Percentiles rank a stretch among this genome's conserved stretches.
These are phyloP conservation scores for Pythium sp. DNA, from an alignment of 352 stramenopile genomes.

Conservation along the genomic window DNA sequence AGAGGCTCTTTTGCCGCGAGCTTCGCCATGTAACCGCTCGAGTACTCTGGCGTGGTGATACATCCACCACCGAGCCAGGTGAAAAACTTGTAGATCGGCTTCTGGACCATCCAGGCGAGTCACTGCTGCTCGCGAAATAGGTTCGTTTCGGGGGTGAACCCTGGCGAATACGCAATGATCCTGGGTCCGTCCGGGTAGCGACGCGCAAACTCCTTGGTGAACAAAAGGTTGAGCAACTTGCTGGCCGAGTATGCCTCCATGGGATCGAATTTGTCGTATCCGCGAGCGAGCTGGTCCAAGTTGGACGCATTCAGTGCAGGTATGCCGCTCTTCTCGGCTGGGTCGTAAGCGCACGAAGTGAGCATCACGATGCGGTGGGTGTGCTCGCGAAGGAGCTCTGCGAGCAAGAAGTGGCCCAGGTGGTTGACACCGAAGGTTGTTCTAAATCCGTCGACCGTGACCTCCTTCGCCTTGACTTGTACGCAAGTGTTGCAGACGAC, in stretches of 20 bases:
- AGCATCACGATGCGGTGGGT: conserved; percentile 27
- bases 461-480: conserved; percentile 16
- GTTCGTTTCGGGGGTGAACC: conserved; percentile 21
- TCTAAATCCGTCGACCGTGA: conserved; percentile 37
- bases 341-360: conserved; percentile 28
- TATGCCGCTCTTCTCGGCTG: conserved; percentile 18
- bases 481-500: conserved; percentile 47
- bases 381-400: conserved; percentile 19
- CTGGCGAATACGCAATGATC: conserved; percentile 27
- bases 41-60: conserved; percentile 22
- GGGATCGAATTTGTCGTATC: conserved; percentile 19
- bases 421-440: conserved; percentile 39
- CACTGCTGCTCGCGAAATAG: conserved; percentile 19
- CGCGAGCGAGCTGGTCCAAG: conserved; percentile 22
- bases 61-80: conserved; percentile 2
- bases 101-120: not conserved
- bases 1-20: conserved; percentile 22
- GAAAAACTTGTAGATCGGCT: not conserved
- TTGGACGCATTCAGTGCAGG: conserved; percentile 23
- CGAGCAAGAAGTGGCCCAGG: conserved; percentile 37
- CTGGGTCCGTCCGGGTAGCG: conserved; percentile 22
- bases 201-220: conserved; percentile 23
- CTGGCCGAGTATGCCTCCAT: conserved; percentile 26
- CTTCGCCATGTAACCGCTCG: conserved; percentile 26
- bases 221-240: conserved; percentile 34